Evolutionary conservation across 2,329 filamentous ascomycete genomes (phyloP).

Genomic region (Aspergillus quadrilineatus): DNA sequence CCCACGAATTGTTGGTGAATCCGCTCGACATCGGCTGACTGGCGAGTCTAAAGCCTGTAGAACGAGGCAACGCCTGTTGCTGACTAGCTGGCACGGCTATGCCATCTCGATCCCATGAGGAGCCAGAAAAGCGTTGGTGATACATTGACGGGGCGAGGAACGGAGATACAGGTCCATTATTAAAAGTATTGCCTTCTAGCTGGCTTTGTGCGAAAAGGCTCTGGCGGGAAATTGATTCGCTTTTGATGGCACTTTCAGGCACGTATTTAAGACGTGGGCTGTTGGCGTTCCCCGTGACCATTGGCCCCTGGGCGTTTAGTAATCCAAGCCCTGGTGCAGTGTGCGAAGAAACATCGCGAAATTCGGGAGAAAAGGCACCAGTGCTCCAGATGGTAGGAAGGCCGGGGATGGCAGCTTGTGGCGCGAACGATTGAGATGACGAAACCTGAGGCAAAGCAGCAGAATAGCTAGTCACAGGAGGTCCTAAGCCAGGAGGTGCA

Average conservation of each 20-base stretch:
- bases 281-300: conserved; percentile 17
- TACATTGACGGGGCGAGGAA: conserved; percentile 23
- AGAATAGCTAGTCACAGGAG: conserved; percentile 21
- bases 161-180: conserved; percentile 24
- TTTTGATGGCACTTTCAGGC: conserved; percentile 27
- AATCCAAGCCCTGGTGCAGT: conserved; percentile 37
- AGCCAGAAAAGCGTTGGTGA: conserved; percentile 19
- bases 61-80: conserved; percentile 10
- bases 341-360: conserved; percentile 40
- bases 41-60: conserved; percentile 23
- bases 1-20: conserved; percentile 33
- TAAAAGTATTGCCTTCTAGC: conserved; percentile 21
- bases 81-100: conserved; percentile 12
- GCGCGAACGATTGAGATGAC: conserved; percentile 33
- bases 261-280: conserved; percentile 22
- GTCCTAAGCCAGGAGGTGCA: conserved; percentile 35
- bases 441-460: conserved; percentile 23
- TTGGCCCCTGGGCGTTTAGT: conserved; percentile 21
- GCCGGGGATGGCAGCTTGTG: conserved; percentile 29
- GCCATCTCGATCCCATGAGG: conserved; percentile 28
- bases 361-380: conserved; percentile 42
- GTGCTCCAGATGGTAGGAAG: conserved; percentile 49
- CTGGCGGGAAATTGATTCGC: conserved; percentile 30
- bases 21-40: conserved; percentile 30
- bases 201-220: conserved; percentile 28